These are phyloP conservation scores for Blastomyces emzantsi DNA, from an alignment of 2,329 filamentous ascomycete species.

Conservation along the genomic window DNA sequence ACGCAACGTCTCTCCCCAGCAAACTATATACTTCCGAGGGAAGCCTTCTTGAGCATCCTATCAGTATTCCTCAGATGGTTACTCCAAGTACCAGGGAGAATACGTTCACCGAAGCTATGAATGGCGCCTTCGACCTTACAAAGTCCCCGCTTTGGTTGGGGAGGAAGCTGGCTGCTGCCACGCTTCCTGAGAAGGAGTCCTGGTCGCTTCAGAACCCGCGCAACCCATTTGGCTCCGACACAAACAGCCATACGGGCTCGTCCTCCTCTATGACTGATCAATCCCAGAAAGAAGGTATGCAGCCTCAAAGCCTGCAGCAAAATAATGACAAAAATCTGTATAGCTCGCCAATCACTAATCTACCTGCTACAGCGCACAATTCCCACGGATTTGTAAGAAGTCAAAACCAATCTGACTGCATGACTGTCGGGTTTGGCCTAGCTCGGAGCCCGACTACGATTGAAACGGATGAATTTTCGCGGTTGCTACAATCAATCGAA, in stretches of 20 bases:
- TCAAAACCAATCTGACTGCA: neutral
- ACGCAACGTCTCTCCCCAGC: neutral
- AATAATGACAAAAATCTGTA: neutral
- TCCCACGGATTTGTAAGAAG: neutral
- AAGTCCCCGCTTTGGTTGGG: slow-evolving; percentile 12
- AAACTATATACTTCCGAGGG: neutral
- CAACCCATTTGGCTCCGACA: neutral
- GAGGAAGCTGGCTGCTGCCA: slow-evolving; percentile 8
- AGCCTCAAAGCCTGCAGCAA: neutral
- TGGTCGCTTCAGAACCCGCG: neutral
- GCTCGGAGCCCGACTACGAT: neutral
- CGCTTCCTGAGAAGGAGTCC: neutral
- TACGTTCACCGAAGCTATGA: slow-evolving; percentile 15
- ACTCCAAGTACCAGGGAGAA: slow-evolving; percentile 11
- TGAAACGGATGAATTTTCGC: slow-evolving; percentile 7
- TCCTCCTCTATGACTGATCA: neutral
- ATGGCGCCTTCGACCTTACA: slow-evolving; percentile 12
- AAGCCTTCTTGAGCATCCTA: neutral
- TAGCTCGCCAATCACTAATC: neutral
- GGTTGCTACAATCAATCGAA: slow-evolving; percentile 13
- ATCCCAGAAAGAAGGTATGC: neutral
- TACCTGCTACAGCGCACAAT: neutral
- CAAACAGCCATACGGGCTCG: neutral
- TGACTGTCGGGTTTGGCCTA: neutral
- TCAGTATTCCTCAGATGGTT: slow-evolving; percentile 7